Conservation (phyloP, 2,329 filamentous ascomycete genomes). For the Diaporthe vaccinii region DNA sequence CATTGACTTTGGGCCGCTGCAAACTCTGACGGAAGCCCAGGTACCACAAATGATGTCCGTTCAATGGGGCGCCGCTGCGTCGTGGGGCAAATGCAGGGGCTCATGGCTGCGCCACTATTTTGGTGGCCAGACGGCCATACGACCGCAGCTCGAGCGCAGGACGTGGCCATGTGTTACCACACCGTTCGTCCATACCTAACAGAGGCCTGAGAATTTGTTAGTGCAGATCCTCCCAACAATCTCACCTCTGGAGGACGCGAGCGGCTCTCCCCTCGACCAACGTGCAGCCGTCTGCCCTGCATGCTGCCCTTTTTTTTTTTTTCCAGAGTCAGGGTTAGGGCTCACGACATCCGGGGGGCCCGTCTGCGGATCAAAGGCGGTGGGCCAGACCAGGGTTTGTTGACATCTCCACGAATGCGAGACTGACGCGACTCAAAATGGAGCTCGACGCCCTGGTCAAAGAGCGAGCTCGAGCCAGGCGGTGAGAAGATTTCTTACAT, state of each 20-base stretch:
- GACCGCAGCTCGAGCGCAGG: background rate
- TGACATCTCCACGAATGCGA: conserved; percentile 33
- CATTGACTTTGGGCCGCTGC: background rate
- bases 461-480: conserved; percentile 34
- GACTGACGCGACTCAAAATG: conserved; percentile 35
- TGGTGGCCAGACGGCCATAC: conserved; percentile 7
- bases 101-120: background rate
- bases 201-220: background rate
- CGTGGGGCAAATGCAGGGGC: conserved; percentile 29
- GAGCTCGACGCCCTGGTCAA: conserved; percentile 27
- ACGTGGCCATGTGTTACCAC: conserved; percentile 25
- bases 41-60: conserved; percentile 5
- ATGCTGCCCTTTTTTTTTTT: background rate
- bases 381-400: conserved; percentile 28
- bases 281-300: no score
- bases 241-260: background rate
- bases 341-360: conserved; percentile 13
- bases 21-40: background rate
- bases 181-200: conserved; percentile 3
- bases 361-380: conserved; percentile 26
- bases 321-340: background rate
- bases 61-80: background rate
- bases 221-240: background rate
- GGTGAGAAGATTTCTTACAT: conserved; percentile 35
- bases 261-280: background rate